A percentile compares a stretch with the other conserved stretches of the same genome.
These are phyloP conservation scores for Coniochaeta prunicola DNA, from an alignment of 2,329 filamentous ascomycete species.

Conservation along the genomic window DNA sequence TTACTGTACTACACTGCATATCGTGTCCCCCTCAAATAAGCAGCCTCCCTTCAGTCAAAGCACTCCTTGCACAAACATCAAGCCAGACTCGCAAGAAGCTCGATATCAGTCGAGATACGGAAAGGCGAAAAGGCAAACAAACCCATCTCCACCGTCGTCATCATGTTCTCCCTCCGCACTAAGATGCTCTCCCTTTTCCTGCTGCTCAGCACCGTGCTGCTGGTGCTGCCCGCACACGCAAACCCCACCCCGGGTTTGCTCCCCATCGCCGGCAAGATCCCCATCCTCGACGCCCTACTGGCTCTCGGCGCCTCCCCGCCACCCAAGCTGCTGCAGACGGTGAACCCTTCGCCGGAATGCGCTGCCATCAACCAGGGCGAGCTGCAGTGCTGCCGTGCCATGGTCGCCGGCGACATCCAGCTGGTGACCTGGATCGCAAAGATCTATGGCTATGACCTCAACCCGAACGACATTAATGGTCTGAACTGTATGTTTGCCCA, in stretches of 20 bases:
- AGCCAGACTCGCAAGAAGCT: neutral
- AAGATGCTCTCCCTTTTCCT: neutral
- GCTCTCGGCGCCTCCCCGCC: constrained; percentile 17
- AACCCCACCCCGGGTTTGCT: constrained; percentile 6
- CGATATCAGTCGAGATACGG: neutral
- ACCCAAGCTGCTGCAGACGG: constrained; percentile 16
- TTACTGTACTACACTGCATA: no score
- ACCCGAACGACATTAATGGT: constrained; percentile 22
- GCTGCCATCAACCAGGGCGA: constrained; percentile 17
- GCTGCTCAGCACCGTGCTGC: neutral
- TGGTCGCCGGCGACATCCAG: constrained; percentile 18
- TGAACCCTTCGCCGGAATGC: constrained; percentile 18
- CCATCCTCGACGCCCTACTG: constrained; percentile 11
- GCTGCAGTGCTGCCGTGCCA: constrained; percentile 21
- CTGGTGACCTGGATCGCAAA: constrained; percentile 19
- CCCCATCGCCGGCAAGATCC: constrained; percentile 3
- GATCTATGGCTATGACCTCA: constrained; percentile 20
- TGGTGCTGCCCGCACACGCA: neutral
- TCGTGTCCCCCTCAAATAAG: neutral
- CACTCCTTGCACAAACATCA: neutral
- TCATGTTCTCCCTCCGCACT: neutral
- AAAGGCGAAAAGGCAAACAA: neutral
- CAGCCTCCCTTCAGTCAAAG: neutral
- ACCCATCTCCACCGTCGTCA: neutral
- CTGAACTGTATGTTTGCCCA: constrained; percentile 17